A percentile compares a stretch with the other conserved stretches of the same genome.
Evolutionary conservation across 2,329 filamentous ascomycete genomes (phyloP).

Genomic region (Magnaporthales sp.): DNA sequence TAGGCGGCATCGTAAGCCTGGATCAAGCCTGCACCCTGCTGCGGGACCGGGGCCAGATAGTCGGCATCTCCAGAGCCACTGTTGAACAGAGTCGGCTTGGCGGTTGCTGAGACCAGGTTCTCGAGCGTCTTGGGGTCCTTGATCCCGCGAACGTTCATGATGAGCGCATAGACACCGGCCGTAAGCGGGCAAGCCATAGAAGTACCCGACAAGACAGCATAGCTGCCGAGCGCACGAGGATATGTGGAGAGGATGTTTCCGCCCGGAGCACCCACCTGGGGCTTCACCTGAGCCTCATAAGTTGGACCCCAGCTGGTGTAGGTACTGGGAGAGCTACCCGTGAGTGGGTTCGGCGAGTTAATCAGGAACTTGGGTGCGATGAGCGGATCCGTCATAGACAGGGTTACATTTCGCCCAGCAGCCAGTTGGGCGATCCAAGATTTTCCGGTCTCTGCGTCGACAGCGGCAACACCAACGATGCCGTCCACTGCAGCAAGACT

Average conservation of each 20-base stretch:
- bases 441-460: slow-evolving; percentile 30
- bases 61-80: slow-evolving; percentile 25
- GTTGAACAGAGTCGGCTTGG: slow-evolving; percentile 41
- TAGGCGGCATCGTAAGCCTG: slow-evolving; percentile 52
- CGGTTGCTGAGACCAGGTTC: slow-evolving; percentile 38
- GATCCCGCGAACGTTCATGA: slow-evolving; percentile 42
- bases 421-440: slow-evolving; percentile 34
- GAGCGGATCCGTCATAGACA: slow-evolving; percentile 33
- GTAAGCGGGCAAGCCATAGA: slow-evolving; percentile 43
- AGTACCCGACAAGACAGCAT: slow-evolving; percentile 42
- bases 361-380: slow-evolving; percentile 26
- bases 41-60: slow-evolving; percentile 43
- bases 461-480: slow-evolving; percentile 31
- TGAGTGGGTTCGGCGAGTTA: slow-evolving; percentile 27
- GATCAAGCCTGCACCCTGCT: slow-evolving; percentile 53
- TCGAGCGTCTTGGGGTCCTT: slow-evolving; percentile 40
- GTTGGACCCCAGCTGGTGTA: slow-evolving; percentile 37
- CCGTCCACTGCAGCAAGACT: slow-evolving; percentile 21
- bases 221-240: slow-evolving; percentile 28
- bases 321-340: slow-evolving; percentile 32
- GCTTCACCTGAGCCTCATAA: slow-evolving; percentile 37
- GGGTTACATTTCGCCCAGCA: slow-evolving; percentile 30
- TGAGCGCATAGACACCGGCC: slow-evolving; percentile 40
- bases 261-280: slow-evolving; percentile 37
- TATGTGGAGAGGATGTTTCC: slow-evolving; percentile 44